These are phyloP conservation scores for Elsinoe necatrix DNA, from an alignment of 2,329 filamentous ascomycete genomes.

Conservation along the genomic window DNA sequence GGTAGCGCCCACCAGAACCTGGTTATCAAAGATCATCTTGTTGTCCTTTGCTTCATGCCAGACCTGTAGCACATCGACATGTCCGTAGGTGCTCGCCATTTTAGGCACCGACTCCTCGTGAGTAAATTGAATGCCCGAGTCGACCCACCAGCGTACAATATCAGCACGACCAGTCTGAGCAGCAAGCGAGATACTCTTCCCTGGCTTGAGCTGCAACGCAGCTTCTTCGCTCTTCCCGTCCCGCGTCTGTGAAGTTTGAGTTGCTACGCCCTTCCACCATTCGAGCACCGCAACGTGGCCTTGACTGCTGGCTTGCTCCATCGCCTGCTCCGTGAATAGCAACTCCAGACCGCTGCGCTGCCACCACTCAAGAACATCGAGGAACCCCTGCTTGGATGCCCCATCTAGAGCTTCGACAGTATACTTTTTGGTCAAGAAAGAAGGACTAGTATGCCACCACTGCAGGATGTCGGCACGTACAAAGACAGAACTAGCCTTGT, in stretches of 20 bases:
- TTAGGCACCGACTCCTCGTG: conserved; percentile 77
- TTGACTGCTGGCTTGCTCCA: conserved; percentile 79
- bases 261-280: conserved; percentile 77
- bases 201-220: conserved; percentile 59
- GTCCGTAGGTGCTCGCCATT: conserved; percentile 75
- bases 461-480: conserved; percentile 76
- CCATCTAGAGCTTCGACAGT: conserved; percentile 76
- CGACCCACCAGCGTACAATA: conserved; percentile 81
- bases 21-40: conserved; percentile 72
- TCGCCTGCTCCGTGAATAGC: conserved; percentile 75
- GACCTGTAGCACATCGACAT: conserved; percentile 72
- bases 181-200: conserved; percentile 74
- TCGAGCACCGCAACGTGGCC: conserved; percentile 80
- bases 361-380: conserved; percentile 88
- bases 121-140: conserved; percentile 66
- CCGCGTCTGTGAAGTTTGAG: conserved; percentile 22
- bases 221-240: conserved; percentile 21
- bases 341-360: conserved; percentile 68
- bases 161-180: conserved; percentile 72
- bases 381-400: conserved; percentile 75
- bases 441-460: conserved; percentile 80
- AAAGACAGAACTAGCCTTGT: conserved; percentile 80
- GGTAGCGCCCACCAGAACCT: conserved; percentile 78
- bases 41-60: conserved; percentile 70
- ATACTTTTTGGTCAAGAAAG: conserved; percentile 80